Base-by-base conservation (phyloP, 495 filamentous ascomycete genomes). In the Penicillium daleae region DNA sequence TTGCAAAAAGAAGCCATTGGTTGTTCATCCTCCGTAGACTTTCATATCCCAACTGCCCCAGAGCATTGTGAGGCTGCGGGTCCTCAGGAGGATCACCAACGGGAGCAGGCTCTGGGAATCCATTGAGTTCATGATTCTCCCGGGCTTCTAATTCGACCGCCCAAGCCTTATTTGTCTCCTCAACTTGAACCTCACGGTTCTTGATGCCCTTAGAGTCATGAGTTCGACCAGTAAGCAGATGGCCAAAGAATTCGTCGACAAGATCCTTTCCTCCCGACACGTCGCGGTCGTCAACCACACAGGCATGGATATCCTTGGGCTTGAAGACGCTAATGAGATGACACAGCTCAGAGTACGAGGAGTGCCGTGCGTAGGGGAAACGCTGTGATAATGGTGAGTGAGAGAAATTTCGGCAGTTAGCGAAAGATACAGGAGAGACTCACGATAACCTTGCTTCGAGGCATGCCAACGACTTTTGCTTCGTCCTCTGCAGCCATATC, bases 311-410 rank as follows among this genome's bases (percentile, higher is more conserved):
- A 72, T 97, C 92, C 61, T 77, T 83, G 0, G 92, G 93, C 39
- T 78, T 82, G 63, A 97, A 92, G 0, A 80, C 81, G 4, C 78
- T 66, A 5, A 96, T 79, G 0, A 98, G 75, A 60, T 87, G 71
- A 61, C 91, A 90, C 6, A 97, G 80, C 72, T 97, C 94, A 0
- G 77, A 76, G 55, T 94, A 92, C 0, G 92, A 97, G 0, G 94
- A 96, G 74, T 98, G 94, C 2, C 94, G 86, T 0, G 94, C 93
- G 68, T 94, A 98, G 4, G 93, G 91, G 61, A 97, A 97, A 12
- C 76, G 73, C 81, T 82, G 37, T 33, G 37, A 56, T 10, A 56
- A 42, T 6, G 26, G 24, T 31, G 29, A 56, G 21, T 56, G 22
- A 24, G 26, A 13, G 15, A n/a, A 6, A 39, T 39, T 6, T 22